Percentiles rank a stretch among this genome's conserved stretches.
Evolutionary conservation across 164 flowering plant genomes (phyloP).

Genomic region (Vitis labrusca): DNA sequence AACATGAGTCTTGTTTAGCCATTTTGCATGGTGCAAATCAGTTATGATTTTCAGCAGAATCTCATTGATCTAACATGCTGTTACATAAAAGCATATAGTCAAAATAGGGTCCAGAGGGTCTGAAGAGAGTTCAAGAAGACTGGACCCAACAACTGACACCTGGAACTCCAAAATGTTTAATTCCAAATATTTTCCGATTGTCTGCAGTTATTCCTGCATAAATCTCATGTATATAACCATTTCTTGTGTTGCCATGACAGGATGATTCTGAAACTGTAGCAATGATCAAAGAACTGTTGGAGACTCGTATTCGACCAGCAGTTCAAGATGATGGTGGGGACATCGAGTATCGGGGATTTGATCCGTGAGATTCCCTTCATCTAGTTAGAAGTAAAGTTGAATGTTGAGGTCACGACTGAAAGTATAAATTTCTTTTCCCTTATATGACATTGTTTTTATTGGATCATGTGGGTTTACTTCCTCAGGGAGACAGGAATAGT

Average conservation of each 20-base stretch:
- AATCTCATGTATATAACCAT: not conserved
- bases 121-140: too few species aligned
- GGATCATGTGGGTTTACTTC: conserved; percentile 6
- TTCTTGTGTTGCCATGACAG: conserved; percentile 30
- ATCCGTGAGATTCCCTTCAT: conserved; percentile 48
- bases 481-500: conserved; percentile 85
- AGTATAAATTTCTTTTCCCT: not conserved
- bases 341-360: conserved; percentile 83
- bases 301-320: conserved; percentile 92
- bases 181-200: too few species aligned
- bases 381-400: not conserved
- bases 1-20: not conserved
- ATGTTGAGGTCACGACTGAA: not conserved
- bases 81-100: not conserved
- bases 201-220: not conserved
- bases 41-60: not conserved
- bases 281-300: conserved; percentile 93
- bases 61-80: not conserved
- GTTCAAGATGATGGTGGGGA: conserved; percentile 99
- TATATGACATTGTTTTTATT: conserved; percentile 1
- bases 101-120: too few species aligned
- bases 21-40: not conserved
- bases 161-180: too few species aligned
- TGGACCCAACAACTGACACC: too few species aligned
- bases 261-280: conserved; percentile 98